Evolutionary conservation across 1,139 yeast genomes (phyloP).

Genomic region (Geotrichum australiense): DNA sequence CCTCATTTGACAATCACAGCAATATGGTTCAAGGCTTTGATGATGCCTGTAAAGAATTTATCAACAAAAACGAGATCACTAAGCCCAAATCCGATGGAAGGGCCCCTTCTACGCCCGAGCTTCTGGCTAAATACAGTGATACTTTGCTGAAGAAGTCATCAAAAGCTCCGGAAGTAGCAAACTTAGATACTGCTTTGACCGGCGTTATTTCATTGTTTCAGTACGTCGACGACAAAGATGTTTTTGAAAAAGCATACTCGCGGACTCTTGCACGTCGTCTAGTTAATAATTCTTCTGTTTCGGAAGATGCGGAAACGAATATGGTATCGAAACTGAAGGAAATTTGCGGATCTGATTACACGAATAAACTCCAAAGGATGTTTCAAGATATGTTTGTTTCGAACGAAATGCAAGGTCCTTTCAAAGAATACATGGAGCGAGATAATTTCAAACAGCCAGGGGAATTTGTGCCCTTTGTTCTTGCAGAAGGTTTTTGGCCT

Average conservation of each 20-base stretch:
- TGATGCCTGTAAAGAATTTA: slow-evolving; percentile 77
- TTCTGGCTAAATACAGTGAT: slow-evolving; percentile 85
- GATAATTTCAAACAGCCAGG: slow-evolving; percentile 41
- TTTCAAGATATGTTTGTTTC: slow-evolving; percentile 90
- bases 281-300: slow-evolving; percentile 75
- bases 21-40: slow-evolving; percentile 84
- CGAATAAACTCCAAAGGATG: slow-evolving; percentile 93
- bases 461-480: slow-evolving; percentile 62
- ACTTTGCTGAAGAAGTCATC: slow-evolving; percentile 69
- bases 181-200: slow-evolving; percentile 59
- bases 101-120: slow-evolving; percentile 63
- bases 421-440: slow-evolving; percentile 39
- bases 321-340: slow-evolving; percentile 83
- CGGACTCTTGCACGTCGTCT: slow-evolving; percentile 83
- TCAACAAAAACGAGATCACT: slow-evolving; percentile 79
- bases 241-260: slow-evolving; percentile 89
- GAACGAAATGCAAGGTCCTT: slow-evolving; percentile 62
- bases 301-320: slow-evolving; percentile 77
- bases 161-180: slow-evolving; percentile 56
- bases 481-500: slow-evolving; percentile 93
- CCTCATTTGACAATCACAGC: slow-evolving; percentile 68
- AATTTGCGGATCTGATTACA: slow-evolving; percentile 87
- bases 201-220: slow-evolving; percentile 84
- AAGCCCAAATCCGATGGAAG: slow-evolving; percentile 44
- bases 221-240: slow-evolving; percentile 88